These are phyloP conservation scores for Phylloporus rhodoxanthus DNA, from an alignment of 768 basidiomycete genomes.

Conservation along the genomic window DNA sequence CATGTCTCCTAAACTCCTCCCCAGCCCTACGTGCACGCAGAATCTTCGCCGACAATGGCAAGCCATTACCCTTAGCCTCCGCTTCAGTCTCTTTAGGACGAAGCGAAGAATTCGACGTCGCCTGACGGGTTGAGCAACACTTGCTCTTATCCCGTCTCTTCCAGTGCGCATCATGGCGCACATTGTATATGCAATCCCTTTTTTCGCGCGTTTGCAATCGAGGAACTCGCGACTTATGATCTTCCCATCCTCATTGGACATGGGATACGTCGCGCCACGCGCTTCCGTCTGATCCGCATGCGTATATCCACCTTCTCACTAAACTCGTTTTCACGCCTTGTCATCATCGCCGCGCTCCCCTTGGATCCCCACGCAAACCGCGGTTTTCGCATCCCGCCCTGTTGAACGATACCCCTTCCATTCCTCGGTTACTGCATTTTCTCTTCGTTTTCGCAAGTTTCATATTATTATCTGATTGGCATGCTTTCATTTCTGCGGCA, in stretches of 20 bases:
- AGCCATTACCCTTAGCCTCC: constrained; percentile 47
- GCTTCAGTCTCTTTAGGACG: constrained; percentile 54
- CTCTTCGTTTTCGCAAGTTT: constrained; percentile 14
- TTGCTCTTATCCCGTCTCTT: constrained; percentile 6
- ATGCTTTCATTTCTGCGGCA: constrained; percentile 18
- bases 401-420: constrained; percentile 3
- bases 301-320: constrained; percentile 14
- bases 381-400: constrained; percentile 6
- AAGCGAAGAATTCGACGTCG: constrained; percentile 34
- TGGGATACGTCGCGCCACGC: constrained; percentile 24
- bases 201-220: constrained; percentile 19
- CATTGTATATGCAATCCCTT: constrained; percentile 21
- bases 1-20: background rate
- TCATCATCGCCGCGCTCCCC: constrained; percentile 7
- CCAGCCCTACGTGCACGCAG: constrained; percentile 54
- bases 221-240: constrained; percentile 21
- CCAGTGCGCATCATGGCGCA: constrained; percentile 12
- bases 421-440: constrained; percentile 3
- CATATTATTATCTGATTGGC: constrained; percentile 28
- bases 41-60: constrained; percentile 56
- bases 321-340: constrained; percentile 5
- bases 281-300: constrained; percentile 18
- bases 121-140: constrained; percentile 20
- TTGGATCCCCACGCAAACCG: constrained; percentile 19
- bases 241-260: constrained; percentile 14